Conservation (phyloP, 148 eudicot species). For the Nyssa sinensis region DNA sequence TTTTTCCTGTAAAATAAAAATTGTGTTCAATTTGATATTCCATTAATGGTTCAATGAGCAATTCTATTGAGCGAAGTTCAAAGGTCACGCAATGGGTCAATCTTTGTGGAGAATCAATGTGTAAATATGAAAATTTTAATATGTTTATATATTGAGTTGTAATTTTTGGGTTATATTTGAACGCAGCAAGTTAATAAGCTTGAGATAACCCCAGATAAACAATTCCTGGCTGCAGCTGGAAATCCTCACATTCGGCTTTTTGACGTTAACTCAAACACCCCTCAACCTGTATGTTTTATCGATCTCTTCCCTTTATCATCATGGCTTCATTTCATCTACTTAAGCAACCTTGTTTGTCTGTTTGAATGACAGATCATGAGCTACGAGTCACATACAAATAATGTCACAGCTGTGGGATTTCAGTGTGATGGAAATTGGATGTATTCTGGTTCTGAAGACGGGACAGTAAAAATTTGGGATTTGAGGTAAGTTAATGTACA, state of each 20-base stretch:
- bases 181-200: constrained; percentile 94
- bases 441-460: constrained; percentile 99
- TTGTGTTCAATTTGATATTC: neutral
- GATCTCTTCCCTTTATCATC: neutral
- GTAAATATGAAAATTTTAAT: neutral
- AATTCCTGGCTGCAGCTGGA: constrained; percentile 89
- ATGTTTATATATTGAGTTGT: neutral
- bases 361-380: constrained; percentile 74
- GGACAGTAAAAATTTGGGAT: constrained; percentile 99
- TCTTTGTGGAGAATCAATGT: neutral
- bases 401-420: constrained; percentile 99
- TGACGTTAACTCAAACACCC: constrained; percentile 73
- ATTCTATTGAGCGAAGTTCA: neutral
- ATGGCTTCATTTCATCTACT: neutral
- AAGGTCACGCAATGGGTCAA: neutral
- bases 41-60: neutral
- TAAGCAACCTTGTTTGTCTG: neutral
- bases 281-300: constrained; percentile 64
- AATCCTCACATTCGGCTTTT: constrained; percentile 91
- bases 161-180: neutral
- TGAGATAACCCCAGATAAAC: constrained; percentile 92
- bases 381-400: constrained; percentile 92
- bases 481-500: constrained; percentile 48
- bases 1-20: neutral
- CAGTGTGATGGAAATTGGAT: constrained; percentile 96